Evolutionary conservation across 139 green algal species (phyloP).

Genomic region (Chloropicon primus): DNA sequence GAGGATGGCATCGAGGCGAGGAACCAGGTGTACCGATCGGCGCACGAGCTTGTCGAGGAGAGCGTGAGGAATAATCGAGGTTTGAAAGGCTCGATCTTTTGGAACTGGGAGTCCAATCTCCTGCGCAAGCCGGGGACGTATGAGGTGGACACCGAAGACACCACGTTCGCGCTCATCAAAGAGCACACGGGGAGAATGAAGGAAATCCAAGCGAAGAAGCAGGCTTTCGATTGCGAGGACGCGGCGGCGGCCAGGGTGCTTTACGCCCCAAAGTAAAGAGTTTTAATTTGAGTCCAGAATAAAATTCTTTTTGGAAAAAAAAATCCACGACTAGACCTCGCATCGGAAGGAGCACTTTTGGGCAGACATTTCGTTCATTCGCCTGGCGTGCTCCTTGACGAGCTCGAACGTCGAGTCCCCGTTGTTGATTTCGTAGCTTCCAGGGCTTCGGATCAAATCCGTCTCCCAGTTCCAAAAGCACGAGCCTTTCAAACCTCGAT

Average conservation of each 20-base stretch:
- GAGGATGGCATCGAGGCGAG: not conserved
- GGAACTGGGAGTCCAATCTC: not conserved
- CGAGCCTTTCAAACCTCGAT: not conserved
- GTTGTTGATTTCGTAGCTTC: not conserved
- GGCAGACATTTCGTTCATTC: not conserved
- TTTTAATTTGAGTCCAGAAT: not conserved
- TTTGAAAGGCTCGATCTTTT: not conserved
- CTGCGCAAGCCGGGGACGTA: not conserved
- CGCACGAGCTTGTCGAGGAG: not conserved
- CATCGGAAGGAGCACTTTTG: not conserved
- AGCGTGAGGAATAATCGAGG: not conserved
- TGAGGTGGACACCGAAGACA: not conserved
- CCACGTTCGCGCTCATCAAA: not conserved
- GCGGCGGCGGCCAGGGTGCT: too few relatives aligned
- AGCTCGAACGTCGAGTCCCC: not conserved
- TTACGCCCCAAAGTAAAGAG: too few relatives aligned
- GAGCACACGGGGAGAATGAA: not conserved
- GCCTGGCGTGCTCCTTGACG: not conserved
- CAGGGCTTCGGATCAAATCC: not conserved
- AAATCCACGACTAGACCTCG: not conserved
- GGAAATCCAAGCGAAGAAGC: not conserved
- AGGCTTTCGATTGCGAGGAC: not conserved
- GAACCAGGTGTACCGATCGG: not conserved
- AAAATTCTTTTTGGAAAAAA: not conserved
- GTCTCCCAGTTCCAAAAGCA: not conserved